Evolutionary conservation across 345 rosid genomes (phyloP).

Genomic region (Isatis tinctoria): DNA sequence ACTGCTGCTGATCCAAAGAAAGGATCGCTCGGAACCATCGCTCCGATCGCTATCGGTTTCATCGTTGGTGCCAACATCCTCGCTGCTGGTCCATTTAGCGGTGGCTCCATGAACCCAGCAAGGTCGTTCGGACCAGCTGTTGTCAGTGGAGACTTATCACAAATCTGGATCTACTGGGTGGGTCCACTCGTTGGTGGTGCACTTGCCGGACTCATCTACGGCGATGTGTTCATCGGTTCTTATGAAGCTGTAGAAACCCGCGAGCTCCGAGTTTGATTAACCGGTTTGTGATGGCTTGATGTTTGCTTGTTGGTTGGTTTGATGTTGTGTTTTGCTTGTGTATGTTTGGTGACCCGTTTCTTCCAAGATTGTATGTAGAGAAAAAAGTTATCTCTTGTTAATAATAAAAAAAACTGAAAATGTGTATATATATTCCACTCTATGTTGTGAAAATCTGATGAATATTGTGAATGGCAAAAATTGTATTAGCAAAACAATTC

Average conservation of each 20-base stretch:
- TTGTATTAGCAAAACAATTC: neutral
- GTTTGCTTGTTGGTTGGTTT: conserved; percentile 12
- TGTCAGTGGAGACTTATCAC: conserved; percentile 60
- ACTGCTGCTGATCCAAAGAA: conserved; percentile 84
- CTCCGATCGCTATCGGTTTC: conserved; percentile 87
- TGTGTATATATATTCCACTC: neutral
- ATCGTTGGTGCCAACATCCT: conserved; percentile 88
- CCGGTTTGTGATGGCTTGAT: neutral
- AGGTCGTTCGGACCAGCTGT: conserved; percentile 91
- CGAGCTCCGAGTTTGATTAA: conserved; percentile 5
- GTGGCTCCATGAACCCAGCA: conserved; percentile 96
- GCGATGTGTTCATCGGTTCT: conserved; percentile 64
- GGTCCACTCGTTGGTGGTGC: conserved; percentile 86
- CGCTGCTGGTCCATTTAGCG: conserved; percentile 92
- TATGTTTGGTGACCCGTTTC: neutral
- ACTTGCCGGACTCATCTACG: conserved; percentile 75
- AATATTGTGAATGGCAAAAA: neutral
- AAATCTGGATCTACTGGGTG: conserved; percentile 77
- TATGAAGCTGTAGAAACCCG: conserved; percentile 41
- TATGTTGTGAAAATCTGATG: neutral
- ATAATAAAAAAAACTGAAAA: conserved; percentile 18
- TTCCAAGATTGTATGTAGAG: conserved; percentile 3
- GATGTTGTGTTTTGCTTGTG: conserved; percentile 11
- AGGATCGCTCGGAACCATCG: conserved; percentile 67
- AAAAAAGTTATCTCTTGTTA: neutral